Percentiles rank a stretch among this genome's conserved stretches.
Evolutionary conservation across 148 eudicot genomes (phyloP).

Genomic region (Cornus florida): DNA sequence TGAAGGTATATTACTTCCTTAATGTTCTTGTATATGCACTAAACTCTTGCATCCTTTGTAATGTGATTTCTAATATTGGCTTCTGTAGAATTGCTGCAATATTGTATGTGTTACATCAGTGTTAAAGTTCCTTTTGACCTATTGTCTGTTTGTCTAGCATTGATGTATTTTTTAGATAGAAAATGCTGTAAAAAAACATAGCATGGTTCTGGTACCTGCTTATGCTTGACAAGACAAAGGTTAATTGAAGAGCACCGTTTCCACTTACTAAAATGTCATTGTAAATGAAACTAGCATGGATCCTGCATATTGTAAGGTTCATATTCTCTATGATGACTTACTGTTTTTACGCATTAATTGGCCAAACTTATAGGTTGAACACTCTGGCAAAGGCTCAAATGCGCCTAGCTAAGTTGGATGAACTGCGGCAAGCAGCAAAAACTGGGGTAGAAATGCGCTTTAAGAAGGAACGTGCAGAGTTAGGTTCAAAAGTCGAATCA

Average conservation of each 20-base stretch:
- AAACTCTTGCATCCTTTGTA: too few species aligned
- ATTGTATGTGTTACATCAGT: too few species aligned
- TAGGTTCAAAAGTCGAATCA: constrained; percentile 75
- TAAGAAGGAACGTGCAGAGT: constrained; percentile 70
- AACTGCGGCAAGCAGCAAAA: constrained; percentile 90
- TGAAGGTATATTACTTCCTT: too few species aligned
- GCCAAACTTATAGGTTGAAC: constrained; percentile 53
- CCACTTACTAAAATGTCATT: neutral
- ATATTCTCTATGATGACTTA: neutral
- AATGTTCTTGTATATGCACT: too few species aligned
- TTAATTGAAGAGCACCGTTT: too few species aligned
- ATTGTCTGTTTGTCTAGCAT: neutral
- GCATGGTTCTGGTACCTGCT: neutral
- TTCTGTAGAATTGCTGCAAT: too few species aligned
- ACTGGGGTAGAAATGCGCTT: constrained; percentile 70
- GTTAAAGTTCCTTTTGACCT: neutral
- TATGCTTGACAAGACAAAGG: neutral
- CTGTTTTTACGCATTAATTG: neutral
- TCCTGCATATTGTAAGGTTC: too few species aligned
- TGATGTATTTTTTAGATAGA: too few species aligned
- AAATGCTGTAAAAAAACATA: too few species aligned
- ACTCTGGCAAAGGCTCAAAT: constrained; percentile 71
- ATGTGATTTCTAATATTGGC: too few species aligned
- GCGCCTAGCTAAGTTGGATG: constrained; percentile 93
- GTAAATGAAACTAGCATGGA: neutral